These are phyloP conservation scores for Trypanosoma theileri DNA, from an alignment of 208 protist species.

Conservation along the genomic window DNA sequence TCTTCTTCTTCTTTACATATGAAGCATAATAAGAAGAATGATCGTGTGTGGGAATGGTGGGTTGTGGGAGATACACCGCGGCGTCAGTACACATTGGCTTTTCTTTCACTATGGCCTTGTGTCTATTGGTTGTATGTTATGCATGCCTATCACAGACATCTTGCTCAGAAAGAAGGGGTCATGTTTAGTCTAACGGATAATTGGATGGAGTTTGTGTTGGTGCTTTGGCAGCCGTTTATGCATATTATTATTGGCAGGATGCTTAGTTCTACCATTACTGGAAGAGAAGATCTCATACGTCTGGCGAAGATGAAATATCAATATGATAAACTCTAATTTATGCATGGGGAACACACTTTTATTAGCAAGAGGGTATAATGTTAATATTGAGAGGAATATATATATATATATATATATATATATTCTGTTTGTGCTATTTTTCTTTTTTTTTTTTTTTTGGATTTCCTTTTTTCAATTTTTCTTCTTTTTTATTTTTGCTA, in stretches of 20 bases:
- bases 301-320: slow-evolving; percentile 64
- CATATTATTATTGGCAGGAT: slow-evolving; percentile 49
- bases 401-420: background rate
- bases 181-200: slow-evolving; percentile 29
- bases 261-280: slow-evolving; percentile 41
- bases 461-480: no score
- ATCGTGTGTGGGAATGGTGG: no score
- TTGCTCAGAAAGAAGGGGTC: slow-evolving; percentile 14
- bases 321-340: slow-evolving; percentile 60
- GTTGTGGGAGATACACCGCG: background rate
- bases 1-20: background rate
- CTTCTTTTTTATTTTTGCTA: slow-evolving; percentile 13
- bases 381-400: background rate
- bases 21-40: background rate
- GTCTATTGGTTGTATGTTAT: slow-evolving; percentile 34
- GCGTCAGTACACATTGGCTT: slow-evolving; percentile 24
- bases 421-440: background rate
- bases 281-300: slow-evolving; percentile 43
- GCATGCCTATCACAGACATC: slow-evolving; percentile 22
- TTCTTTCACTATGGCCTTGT: slow-evolving; percentile 22
- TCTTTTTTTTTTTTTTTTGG: background rate
- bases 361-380: no score
- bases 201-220: slow-evolving; percentile 50
- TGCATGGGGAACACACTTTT: no score
- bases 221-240: slow-evolving; percentile 74